Conservation (phyloP, 768 basidiomycete genomes). For the Leucocoprinus leucothites region DNA sequence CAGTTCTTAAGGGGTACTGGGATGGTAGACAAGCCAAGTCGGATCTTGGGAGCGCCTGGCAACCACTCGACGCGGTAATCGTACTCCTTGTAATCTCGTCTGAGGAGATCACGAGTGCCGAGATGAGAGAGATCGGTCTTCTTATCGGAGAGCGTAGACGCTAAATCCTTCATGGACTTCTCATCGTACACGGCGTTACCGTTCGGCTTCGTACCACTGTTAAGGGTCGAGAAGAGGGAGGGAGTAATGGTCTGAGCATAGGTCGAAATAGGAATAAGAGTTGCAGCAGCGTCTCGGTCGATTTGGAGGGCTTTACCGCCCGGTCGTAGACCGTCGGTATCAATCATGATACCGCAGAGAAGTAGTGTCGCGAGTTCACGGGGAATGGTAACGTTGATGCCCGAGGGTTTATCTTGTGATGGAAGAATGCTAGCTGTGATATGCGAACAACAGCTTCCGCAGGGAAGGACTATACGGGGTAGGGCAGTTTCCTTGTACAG, state of each 20-base stretch:
- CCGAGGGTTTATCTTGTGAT: constrained; percentile 21
- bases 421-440: constrained; percentile 24
- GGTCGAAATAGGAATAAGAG: constrained; percentile 60
- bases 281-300: constrained; percentile 63
- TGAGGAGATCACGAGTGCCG: constrained; percentile 70
- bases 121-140: constrained; percentile 73
- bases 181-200: constrained; percentile 31
- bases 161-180: constrained; percentile 46
- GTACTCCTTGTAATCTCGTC: constrained; percentile 97
- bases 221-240: constrained; percentile 12
- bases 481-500: constrained; percentile 54
- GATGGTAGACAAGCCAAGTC: constrained; percentile 80
- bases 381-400: constrained; percentile 33
- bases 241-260: constrained; percentile 27
- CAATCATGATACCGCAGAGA: constrained; percentile 78
- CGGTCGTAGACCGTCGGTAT: constrained; percentile 75
- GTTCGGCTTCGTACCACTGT: constrained; percentile 5
- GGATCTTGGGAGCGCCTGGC: constrained; percentile 35
- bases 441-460: constrained; percentile 79
- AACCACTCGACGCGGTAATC: constrained; percentile 43
- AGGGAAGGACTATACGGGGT: constrained; percentile 66
- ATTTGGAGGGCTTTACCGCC: constrained; percentile 71
- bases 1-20: constrained; percentile 64
- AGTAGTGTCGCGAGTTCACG: constrained; percentile 74
- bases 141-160: constrained; percentile 42